These are phyloP conservation scores for Lophiotrema nucula DNA, from an alignment of 495 filamentous ascomycete species.

Conservation along the genomic window DNA sequence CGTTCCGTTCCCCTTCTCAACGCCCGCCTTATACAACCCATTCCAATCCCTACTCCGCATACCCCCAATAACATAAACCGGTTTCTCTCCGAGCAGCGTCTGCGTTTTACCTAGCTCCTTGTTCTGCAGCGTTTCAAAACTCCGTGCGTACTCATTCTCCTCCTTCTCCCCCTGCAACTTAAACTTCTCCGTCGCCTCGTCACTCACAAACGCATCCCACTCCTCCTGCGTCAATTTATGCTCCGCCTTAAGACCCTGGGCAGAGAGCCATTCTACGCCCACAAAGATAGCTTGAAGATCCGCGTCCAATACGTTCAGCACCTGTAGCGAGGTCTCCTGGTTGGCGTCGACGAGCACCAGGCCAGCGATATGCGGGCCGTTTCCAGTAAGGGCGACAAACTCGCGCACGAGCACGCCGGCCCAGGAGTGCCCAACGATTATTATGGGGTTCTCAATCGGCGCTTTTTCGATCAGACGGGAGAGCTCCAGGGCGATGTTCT, in stretches of 20 bases:
- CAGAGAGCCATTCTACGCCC: constrained; percentile 21
- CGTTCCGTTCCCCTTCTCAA: constrained; percentile 41
- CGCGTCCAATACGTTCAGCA: constrained; percentile 19
- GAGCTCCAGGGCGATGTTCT: constrained; percentile 30
- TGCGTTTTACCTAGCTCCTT: constrained; percentile 23
- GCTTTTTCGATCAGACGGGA: constrained; percentile 26
- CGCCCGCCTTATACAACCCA: constrained; percentile 38
- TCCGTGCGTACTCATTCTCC: constrained; percentile 13
- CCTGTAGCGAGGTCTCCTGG: constrained; percentile 21
- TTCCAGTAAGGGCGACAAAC: constrained; percentile 19
- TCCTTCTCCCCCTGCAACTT: constrained; percentile 17
- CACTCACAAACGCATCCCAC: constrained; percentile 24
- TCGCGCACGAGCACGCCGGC: constrained; percentile 27
- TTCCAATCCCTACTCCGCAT: constrained; percentile 38
- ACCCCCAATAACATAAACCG: constrained; percentile 37
- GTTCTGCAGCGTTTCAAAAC: constrained; percentile 27
- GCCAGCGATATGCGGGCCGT: constrained; percentile 21
- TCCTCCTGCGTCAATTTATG: constrained; percentile 30
- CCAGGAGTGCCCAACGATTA: constrained; percentile 28
- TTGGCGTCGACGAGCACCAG: constrained; percentile 30
- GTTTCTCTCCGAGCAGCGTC: constrained; percentile 26
- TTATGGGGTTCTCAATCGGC: constrained; percentile 23
- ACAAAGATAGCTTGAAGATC: constrained; percentile 12
- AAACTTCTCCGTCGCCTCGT: constrained; percentile 22
- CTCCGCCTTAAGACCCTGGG: constrained; percentile 20